These are phyloP conservation scores for Podila verticillata DNA, from an alignment of 192 early-diverging fungal species.

Conservation along the genomic window DNA sequence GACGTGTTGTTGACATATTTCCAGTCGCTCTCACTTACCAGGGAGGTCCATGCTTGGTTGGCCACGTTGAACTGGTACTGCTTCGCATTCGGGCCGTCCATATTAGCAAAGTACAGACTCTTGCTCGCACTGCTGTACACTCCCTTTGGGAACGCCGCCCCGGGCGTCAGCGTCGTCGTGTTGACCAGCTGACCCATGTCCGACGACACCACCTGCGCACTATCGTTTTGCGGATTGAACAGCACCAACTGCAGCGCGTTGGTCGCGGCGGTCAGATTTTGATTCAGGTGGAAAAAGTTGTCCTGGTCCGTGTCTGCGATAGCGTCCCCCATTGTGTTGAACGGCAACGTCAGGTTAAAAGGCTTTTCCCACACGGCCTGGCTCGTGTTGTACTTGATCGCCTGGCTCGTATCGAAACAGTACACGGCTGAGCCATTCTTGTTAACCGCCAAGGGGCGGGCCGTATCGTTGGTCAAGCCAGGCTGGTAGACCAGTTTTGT, in stretches of 20 bases:
- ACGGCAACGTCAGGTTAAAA: background rate
- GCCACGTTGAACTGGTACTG: background rate
- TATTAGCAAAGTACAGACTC: background rate
- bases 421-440: background rate
- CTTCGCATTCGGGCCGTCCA: background rate
- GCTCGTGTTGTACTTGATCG: background rate
- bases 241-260: background rate
- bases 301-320: background rate
- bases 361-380: background rate
- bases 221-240: background rate
- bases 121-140: background rate
- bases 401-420: background rate
- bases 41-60: background rate
- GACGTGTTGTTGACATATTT: too few species aligned
- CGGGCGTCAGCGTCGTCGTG: background rate
- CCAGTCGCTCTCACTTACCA: too few species aligned
- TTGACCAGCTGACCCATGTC: background rate
- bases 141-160: background rate
- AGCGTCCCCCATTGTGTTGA: background rate
- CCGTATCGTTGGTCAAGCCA: background rate
- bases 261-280: background rate
- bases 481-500: background rate
- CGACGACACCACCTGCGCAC: background rate
- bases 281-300: background rate
- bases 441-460: background rate